Percentiles rank a stretch among this genome's conserved stretches.
These are phyloP conservation scores for Yamadazyma diospyri DNA, from an alignment of 1,139 yeast species.

Conservation along the genomic window DNA sequence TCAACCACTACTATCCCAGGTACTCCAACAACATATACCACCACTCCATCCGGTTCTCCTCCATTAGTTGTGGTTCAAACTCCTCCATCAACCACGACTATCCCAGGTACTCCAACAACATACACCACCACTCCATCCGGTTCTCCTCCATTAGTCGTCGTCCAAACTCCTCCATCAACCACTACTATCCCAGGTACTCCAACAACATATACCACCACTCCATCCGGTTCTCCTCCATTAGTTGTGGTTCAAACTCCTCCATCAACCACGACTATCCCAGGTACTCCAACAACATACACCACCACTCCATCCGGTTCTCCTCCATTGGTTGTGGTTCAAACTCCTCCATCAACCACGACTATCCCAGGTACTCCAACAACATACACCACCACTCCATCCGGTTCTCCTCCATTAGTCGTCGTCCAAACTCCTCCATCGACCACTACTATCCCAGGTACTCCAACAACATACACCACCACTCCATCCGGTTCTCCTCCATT, in stretches of 20 bases:
- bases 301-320: not conserved
- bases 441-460: not conserved
- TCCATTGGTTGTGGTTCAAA: not conserved
- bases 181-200: not conserved
- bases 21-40: conserved; percentile 1
- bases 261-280: not conserved
- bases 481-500: not conserved
- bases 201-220: not conserved
- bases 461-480: not conserved
- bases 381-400: conserved; percentile 1
- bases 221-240: not conserved
- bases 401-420: not conserved
- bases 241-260: not conserved
- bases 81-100: not conserved
- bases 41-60: not conserved
- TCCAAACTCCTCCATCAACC: not conserved
- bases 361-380: not conserved
- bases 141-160: not conserved
- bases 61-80: conserved; percentile 1
- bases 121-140: conserved; percentile 1
- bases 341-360: not conserved
- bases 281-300: conserved; percentile 1
- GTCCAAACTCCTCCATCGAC: not conserved
- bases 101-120: not conserved
- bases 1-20: not conserved